These are phyloP conservation scores for Perkinsus marinus DNA, from an alignment of 169 alveolate genomes.

Conservation along the genomic window DNA sequence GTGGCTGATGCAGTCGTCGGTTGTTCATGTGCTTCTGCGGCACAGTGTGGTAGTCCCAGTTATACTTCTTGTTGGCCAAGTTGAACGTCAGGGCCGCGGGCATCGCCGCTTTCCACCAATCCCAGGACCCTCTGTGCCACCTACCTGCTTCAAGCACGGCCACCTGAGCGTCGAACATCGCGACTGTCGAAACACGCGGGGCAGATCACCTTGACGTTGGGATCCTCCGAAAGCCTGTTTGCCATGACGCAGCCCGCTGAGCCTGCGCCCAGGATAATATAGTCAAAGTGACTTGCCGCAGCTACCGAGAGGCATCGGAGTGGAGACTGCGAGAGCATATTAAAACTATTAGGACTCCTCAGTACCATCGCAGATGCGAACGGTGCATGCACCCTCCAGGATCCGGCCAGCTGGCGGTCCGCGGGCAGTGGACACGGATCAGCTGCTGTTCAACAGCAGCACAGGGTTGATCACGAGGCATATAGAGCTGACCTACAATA, in stretches of 20 bases:
- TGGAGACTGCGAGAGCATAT: background rate
- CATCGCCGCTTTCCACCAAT: background rate
- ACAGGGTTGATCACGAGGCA: too few species aligned
- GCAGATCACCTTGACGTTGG: background rate
- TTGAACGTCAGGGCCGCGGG: conserved; percentile 1
- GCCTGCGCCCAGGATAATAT: conserved; percentile 23
- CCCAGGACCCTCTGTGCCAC: conserved; percentile 4
- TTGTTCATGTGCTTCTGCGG: conserved; percentile 7
- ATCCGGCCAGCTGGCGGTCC: too few species aligned
- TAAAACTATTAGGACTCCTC: too few species aligned
- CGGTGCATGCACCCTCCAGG: too few species aligned
- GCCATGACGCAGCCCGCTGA: conserved; percentile 27
- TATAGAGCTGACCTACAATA: too few species aligned
- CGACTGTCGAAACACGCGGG: background rate
- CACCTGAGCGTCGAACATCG: background rate
- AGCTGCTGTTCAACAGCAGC: too few species aligned
- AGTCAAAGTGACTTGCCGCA: background rate
- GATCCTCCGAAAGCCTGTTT: conserved; percentile 16
- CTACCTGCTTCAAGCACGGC: conserved; percentile 23
- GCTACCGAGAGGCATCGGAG: background rate
- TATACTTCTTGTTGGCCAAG: background rate
- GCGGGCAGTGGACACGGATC: too few species aligned
- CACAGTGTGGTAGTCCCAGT: conserved; percentile 10
- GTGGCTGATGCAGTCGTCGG: conserved; percentile 4
- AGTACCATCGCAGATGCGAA: too few species aligned